These are phyloP conservation scores for Yamadazyma sp. DNA, from an alignment of 805 yeast species.

Conservation along the genomic window DNA sequence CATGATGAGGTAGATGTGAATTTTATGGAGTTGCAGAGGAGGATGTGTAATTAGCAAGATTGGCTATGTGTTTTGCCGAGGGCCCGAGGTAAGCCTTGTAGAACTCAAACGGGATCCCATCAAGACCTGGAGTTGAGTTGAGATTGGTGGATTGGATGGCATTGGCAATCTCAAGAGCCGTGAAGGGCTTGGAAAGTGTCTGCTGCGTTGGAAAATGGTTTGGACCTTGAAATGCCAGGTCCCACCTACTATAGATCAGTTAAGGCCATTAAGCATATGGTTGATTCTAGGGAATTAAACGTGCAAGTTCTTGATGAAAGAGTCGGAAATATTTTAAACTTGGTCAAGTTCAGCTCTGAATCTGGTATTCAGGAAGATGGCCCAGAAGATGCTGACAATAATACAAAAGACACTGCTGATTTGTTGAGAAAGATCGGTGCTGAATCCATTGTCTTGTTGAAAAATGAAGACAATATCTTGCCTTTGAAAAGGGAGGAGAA, in stretches of 20 bases:
- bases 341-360: conserved; percentile 23
- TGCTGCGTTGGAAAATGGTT: conserved; percentile 27
- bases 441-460: conserved; percentile 30
- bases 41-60: too few species aligned
- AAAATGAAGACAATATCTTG: conserved; percentile 25
- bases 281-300: conserved; percentile 26
- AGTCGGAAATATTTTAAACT: conserved; percentile 26
- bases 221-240: conserved; percentile 39
- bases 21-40: too few species aligned
- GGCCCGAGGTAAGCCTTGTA: too few species aligned
- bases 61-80: too few species aligned
- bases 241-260: conserved; percentile 24
- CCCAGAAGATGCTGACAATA: conserved; percentile 18
- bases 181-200: too few species aligned
- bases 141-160: too few species aligned
- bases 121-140: too few species aligned
- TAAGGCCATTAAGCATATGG: conserved; percentile 22
- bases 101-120: too few species aligned
- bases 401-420: conserved; percentile 25
- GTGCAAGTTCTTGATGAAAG: conserved; percentile 26
- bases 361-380: conserved; percentile 24
- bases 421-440: conserved; percentile 23
- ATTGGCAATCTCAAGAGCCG: too few species aligned
- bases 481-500: conserved; percentile 32
- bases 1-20: too few species aligned